Evolutionary conservation across 768 basidiomycete species (phyloP).

Genomic region (Xerocomellus amylosporus): DNA sequence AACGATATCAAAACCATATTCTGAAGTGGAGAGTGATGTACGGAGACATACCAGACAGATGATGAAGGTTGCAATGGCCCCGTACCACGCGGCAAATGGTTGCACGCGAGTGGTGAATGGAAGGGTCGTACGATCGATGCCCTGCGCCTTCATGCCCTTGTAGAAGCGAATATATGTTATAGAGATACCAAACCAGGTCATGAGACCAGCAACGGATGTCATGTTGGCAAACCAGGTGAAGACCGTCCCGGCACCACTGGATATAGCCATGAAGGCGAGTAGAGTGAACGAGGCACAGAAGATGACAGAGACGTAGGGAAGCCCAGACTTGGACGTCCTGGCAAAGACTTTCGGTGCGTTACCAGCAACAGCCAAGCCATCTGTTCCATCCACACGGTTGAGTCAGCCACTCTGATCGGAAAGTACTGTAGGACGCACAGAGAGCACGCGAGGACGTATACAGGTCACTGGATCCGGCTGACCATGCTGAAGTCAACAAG

Average conservation of each 20-base stretch:
- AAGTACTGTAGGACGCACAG: conserved; percentile 46
- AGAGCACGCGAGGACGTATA: conserved; percentile 87
- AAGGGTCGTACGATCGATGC: conserved; percentile 64
- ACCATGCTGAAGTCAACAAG: conserved; percentile 88
- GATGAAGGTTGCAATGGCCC: conserved; percentile 34
- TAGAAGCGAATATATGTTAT: conserved; percentile 83
- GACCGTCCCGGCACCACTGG: conserved; percentile 61
- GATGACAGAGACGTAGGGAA: conserved; percentile 73
- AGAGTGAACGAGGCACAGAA: conserved; percentile 63
- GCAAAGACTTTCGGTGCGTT: conserved; percentile 83
- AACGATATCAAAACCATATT: conserved; percentile 29
- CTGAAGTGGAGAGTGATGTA: neutral
- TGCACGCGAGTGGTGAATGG: conserved; percentile 70
- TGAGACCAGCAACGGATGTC: conserved; percentile 64
- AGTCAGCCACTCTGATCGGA: neutral
- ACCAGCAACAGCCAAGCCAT: conserved; percentile 75
- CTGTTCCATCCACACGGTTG: conserved; percentile 32
- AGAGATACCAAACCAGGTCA: conserved; percentile 80
- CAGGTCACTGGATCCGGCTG: conserved; percentile 84
- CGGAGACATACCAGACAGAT: conserved; percentile 59
- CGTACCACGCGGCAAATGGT: conserved; percentile 69
- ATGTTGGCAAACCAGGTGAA: conserved; percentile 82
- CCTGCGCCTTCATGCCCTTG: conserved; percentile 77
- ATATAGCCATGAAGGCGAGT: conserved; percentile 82
- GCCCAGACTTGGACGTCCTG: conserved; percentile 63